Conservation (phyloP, 1,139 yeast genomes). For the Kodamaea fungicola region DNA sequence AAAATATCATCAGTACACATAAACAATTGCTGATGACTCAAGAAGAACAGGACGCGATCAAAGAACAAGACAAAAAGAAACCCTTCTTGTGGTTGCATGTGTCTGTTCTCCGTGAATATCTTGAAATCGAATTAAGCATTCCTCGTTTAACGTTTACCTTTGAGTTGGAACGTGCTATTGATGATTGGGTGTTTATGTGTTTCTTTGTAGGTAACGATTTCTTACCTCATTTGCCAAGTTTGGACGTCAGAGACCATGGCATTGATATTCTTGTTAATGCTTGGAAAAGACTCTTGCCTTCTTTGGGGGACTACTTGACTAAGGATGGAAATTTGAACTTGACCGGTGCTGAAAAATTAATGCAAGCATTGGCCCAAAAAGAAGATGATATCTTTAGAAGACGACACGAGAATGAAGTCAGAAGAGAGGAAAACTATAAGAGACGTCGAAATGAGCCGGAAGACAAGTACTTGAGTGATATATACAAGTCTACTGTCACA, state of each 20-base stretch:
- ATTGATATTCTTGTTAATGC: constrained; percentile 75
- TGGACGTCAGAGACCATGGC: constrained; percentile 93
- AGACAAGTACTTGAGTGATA: constrained; percentile 31
- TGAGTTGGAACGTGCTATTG: constrained; percentile 92
- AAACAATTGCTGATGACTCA: constrained; percentile 59
- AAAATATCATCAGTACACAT: constrained; percentile 44
- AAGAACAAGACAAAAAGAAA: constrained; percentile 61
- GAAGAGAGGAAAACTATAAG: constrained; percentile 61
- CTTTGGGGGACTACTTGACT: constrained; percentile 73
- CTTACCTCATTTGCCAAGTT: constrained; percentile 91
- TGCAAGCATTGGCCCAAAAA: constrained; percentile 62
- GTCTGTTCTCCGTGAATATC: constrained; percentile 81
- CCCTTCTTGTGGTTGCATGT: constrained; percentile 96
- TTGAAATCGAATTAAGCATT: constrained; percentile 74
- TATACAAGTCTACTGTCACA: constrained; percentile 39
- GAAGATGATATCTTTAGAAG: constrained; percentile 79
- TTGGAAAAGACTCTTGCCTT: constrained; percentile 76
- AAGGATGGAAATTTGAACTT: constrained; percentile 83
- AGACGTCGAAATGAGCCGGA: constrained; percentile 42
- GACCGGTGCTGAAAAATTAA: constrained; percentile 68
- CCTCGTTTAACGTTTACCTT: constrained; percentile 70
- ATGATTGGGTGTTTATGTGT: constrained; percentile 99
- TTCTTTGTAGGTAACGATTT: constrained; percentile 98
- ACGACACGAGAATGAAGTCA: constrained; percentile 62
- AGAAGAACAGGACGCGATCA: constrained; percentile 53